Conservation (phyloP, 106 monocot species). For the Dioscorea alata region DNA sequence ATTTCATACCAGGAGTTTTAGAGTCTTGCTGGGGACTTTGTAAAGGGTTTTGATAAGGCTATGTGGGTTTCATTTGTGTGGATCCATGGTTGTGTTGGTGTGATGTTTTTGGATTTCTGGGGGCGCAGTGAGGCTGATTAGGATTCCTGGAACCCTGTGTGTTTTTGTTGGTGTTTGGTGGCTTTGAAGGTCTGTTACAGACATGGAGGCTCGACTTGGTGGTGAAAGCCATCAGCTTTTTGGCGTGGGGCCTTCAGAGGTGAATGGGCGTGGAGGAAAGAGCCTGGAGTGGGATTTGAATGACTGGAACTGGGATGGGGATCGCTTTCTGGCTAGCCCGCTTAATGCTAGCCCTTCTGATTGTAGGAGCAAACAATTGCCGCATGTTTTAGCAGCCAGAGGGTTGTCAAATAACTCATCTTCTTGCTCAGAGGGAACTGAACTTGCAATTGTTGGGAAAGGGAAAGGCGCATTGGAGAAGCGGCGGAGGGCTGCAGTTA, state of each 20-base stretch:
- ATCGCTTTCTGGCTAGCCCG: conserved; percentile 59
- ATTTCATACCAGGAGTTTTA: neutral
- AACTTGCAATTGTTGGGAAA: conserved; percentile 6
- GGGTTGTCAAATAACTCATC: conserved; percentile 19
- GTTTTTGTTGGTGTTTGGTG: neutral
- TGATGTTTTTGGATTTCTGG: conserved; percentile 42
- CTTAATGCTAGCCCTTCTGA: conserved; percentile 23
- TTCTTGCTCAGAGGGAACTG: conserved; percentile 32
- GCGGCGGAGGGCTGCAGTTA: conserved; percentile 32
- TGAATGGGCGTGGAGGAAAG: conserved; percentile 27
- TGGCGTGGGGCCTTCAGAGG: conserved; percentile 10
- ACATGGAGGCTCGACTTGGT: conserved; percentile 35
- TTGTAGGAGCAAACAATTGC: conserved; percentile 36
- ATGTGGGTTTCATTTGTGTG: conserved; percentile 43
- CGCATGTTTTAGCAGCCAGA: conserved; percentile 1
- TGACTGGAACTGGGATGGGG: conserved; percentile 78
- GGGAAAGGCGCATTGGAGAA: conserved; percentile 46
- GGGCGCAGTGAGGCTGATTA: conserved; percentile 30
- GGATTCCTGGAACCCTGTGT: neutral
- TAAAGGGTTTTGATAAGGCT: conserved; percentile 8
- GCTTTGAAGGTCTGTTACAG: neutral
- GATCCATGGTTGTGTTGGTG: conserved; percentile 21
- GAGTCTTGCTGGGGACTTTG: neutral
- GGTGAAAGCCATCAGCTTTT: conserved; percentile 18
- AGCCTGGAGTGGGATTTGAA: conserved; percentile 74